Evolutionary conservation across 345 rosid genomes (phyloP), one percentile per base, ranked within the genome.

Genomic region (Eucalyptus virginea): DNA sequence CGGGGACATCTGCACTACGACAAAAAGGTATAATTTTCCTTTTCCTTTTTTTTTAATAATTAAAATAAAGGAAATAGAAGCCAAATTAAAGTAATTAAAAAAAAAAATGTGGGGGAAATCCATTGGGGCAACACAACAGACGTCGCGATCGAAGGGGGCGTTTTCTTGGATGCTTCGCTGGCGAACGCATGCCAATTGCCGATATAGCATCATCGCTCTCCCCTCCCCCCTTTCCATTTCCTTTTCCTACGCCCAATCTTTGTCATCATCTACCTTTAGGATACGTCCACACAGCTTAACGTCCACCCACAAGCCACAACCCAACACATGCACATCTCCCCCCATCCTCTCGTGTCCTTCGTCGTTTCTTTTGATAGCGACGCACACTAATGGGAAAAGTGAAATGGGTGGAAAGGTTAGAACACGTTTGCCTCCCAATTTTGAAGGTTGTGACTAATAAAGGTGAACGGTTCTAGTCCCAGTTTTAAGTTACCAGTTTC

Each of bases 381-480:
- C 69, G 69, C 69, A 56, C 62, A 24, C 62, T 23, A 5, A 19
- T 56, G 30, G 62, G 62, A 4, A 56, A 56, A 10, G 3, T 23
- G 62, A 24, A 56, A 2, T 24, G 14, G 62, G 62, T 1, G 30
- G 62, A 26, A 56, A 56, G 62, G 30, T 56, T 1, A 24, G 6
- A 0, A 2, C 62, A 24, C 30, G 62, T 56, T 56, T 10, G 62
- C 62, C 62, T 56, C 62, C 30, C 6, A 2, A 26, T 1, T 24
- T 10, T 5, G 1, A 24, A 30, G 62, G 62, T 24, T 0, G 0
- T 23, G 28, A 2, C 58, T 21, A 21, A 21, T 52, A 23, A 24
- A 26, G 62, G 30, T 24, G 62, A 0, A 21, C 11, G 5, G 58
- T 52, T 52, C 26, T 5, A 4, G 0, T 0, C 21, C 11, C 0